Conservation (phyloP, 1,284 basidiomycete species). For the Cryptococcus sp. region DNA sequence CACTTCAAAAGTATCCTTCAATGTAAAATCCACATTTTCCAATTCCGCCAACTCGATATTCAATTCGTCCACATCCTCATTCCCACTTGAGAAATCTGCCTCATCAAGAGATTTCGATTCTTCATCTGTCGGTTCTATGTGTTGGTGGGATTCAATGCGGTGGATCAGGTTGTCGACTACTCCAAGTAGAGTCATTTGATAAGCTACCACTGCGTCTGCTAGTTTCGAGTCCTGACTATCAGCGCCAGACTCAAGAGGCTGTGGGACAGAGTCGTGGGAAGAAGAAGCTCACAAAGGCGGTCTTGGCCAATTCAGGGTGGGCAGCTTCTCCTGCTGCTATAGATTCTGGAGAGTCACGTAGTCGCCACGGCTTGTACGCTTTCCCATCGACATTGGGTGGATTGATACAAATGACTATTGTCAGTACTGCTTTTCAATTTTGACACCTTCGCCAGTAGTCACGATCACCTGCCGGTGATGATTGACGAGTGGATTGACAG, state of each 20-base stretch:
- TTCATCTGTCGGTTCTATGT: background rate
- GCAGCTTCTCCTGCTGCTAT: conserved; percentile 28
- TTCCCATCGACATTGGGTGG: conserved; percentile 34
- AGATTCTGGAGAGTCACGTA: conserved; percentile 42
- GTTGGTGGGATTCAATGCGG: conserved; percentile 13
- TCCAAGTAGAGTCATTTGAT: conserved; percentile 42
- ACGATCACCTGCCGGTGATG: background rate
- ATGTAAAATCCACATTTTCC: background rate
- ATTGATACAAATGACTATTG: conserved; percentile 47
- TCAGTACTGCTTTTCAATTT: background rate
- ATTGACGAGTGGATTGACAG: background rate
- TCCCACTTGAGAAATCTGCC: background rate
- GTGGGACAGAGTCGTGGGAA: background rate
- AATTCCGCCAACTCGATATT: background rate
- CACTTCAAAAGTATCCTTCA: background rate
- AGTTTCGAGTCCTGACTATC: conserved; percentile 35
- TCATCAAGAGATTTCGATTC: background rate
- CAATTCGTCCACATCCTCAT: background rate
- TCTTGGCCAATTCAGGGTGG: conserved; percentile 7
- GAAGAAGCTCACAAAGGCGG: conserved; percentile 19
- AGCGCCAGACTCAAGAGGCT: background rate
- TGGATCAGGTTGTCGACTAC: conserved; percentile 33
- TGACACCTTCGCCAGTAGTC: background rate
- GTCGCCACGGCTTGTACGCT: conserved; percentile 42
- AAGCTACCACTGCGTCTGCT: conserved; percentile 44